Evolutionary conservation across 2,329 filamentous ascomycete species (phyloP).

Genomic region (Alternaria tenuissima): DNA sequence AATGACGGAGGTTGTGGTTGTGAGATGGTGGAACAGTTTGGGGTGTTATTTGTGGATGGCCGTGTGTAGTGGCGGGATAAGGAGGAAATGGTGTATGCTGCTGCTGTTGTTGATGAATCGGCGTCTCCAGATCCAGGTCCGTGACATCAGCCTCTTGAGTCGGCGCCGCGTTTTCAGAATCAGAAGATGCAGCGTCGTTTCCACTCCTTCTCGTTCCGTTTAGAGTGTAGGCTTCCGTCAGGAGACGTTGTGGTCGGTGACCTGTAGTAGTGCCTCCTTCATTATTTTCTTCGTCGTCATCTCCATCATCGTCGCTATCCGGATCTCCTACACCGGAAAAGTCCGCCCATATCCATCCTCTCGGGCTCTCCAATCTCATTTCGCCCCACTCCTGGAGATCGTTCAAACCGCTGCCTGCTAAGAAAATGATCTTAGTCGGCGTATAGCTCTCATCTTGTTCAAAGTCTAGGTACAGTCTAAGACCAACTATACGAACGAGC

Average conservation of each 20-base stretch:
- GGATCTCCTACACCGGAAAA: conserved; percentile 67
- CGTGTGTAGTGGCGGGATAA: not conserved
- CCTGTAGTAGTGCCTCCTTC: conserved; percentile 22
- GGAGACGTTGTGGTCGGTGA: conserved; percentile 1
- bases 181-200: conserved; percentile 18
- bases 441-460: conserved; percentile 95
- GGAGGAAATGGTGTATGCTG: not conserved
- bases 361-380: conserved; percentile 78
- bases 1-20: not conserved
- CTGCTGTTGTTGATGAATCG: conserved; percentile 12
- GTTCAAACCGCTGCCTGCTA: conserved; percentile 89
- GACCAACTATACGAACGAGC: conserved; percentile 77
- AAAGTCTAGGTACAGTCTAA: conserved; percentile 90
- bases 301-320: conserved; percentile 31
- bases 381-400: conserved; percentile 88
- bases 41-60: conserved; percentile 5
- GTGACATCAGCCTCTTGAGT: not conserved
- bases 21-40: not conserved
- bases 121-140: conserved; percentile 10
- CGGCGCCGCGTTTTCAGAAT: conserved; percentile 30
- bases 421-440: conserved; percentile 88
- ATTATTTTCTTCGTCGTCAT: conserved; percentile 27
- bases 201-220: not conserved
- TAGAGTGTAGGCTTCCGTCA: not conserved
- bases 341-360: conserved; percentile 90